Evolutionary conservation across 805 yeast species (phyloP).

Genomic region (Candida fluviatilis): DNA sequence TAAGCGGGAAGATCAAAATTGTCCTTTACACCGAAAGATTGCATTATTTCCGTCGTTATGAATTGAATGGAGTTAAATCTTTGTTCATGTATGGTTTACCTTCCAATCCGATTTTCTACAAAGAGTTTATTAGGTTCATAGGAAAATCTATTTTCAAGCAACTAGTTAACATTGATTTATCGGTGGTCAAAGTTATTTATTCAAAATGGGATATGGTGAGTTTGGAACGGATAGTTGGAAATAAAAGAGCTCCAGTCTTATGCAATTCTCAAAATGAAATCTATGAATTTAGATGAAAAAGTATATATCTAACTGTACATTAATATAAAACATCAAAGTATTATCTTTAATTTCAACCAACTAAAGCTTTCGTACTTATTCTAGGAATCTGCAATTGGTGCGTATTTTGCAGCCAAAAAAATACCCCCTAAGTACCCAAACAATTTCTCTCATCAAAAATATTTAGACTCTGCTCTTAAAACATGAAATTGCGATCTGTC

Average conservation of each 20-base stretch:
- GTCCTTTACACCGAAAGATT: slow-evolving; percentile 90
- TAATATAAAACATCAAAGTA: no score
- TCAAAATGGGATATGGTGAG: slow-evolving; percentile 77
- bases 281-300: slow-evolving; percentile 58
- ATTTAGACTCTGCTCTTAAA: no score
- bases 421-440: no score
- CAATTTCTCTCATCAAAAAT: no score
- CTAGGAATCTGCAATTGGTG: no score
- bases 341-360: no score
- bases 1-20: slow-evolving; percentile 55
- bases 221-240: slow-evolving; percentile 82
- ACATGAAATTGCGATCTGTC: no score
- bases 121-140: slow-evolving; percentile 67
- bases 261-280: slow-evolving; percentile 68
- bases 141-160: slow-evolving; percentile 59
- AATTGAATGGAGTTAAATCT: slow-evolving; percentile 78
- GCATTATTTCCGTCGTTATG: slow-evolving; percentile 86
- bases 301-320: background rate
- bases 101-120: slow-evolving; percentile 76
- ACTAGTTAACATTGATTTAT: slow-evolving; percentile 42
- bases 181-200: slow-evolving; percentile 55
- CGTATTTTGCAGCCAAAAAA: no score
- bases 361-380: no score
- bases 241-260: slow-evolving; percentile 62
- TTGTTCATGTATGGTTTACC: slow-evolving; percentile 83